Base-by-base conservation (phyloP, 2,329 filamentous ascomycete genomes). In the Penicillium sp. region DNA sequence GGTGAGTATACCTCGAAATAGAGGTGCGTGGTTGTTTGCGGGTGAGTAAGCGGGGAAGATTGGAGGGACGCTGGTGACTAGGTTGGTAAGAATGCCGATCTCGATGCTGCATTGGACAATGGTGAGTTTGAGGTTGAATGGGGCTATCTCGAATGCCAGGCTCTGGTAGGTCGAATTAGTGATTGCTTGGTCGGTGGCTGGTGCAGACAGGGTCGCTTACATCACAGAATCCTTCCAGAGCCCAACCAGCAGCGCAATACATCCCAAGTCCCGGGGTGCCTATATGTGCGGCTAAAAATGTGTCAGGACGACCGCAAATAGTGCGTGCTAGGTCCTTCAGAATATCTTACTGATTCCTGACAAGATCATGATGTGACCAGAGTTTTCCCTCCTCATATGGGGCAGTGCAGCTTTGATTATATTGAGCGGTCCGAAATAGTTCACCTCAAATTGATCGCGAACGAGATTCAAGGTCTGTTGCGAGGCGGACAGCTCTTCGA, bases 31-130 rank as follows among this genome's bases (percentile, higher is more conserved):
- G 63, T 91, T 92, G 64, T 84, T 84, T 57, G 87, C 83, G 59
- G 85, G 85, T 7, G 89, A 84, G 69, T 90, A 90, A 61, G 86
- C 86, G 1, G 84, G 83, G n/a, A 71, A 66, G 71, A 96, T 85
- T 38, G 88, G 88, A 5, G 94, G 93, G 2, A 91, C 90, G 66
- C 94, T 91, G 51, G 88, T 90, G 68, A 98, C 90, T 57, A 89
- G 88, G 77, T 96, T 96, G 31, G 91, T 95, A 58, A 98, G 83
- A 35, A 92, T 88, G 64, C 90, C 88, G 62, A 96, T 91, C 79
- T 98, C 94, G 78, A 96, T 92, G 76, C 92, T 96, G 28, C 93
- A 92, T 80, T 99, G 94, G 47, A 99, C 89, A 66, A 98, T 93
- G 42, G 92, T 97, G 75, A 98, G 86, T 76, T 94, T 96, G 79